phyloP scores from a whole-genome alignment of 2,329 filamentous ascomycete genomes.

The Colletotrichum sp. region DNA sequence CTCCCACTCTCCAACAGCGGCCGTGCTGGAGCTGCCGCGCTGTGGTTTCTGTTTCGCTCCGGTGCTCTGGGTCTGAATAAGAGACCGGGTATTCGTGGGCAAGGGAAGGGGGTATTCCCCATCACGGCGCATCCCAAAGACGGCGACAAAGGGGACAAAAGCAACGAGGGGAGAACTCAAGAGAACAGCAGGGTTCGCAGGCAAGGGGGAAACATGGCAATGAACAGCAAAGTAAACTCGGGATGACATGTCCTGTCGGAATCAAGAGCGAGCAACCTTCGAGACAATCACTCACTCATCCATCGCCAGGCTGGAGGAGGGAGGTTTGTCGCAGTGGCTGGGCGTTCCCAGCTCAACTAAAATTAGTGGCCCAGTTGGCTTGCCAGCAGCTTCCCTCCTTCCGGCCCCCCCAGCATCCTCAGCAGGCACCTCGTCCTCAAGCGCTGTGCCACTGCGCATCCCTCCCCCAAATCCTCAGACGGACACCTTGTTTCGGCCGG shows the following conservation, averaged over 20 bases:
- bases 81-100: neutral
- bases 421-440: neutral
- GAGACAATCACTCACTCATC: neutral
- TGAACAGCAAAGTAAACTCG: neutral
- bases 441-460: neutral
- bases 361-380: slow-evolving; percentile 17
- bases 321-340: slow-evolving; percentile 16
- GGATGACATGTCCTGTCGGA: neutral
- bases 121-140: neutral
- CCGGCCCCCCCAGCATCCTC: neutral
- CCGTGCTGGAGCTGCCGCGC: slow-evolving; percentile 5
- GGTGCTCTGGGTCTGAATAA: neutral
- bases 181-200: neutral
- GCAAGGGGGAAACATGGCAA: neutral
- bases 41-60: neutral
- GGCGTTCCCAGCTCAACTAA: slow-evolving; percentile 20
- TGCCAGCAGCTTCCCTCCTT: slow-evolving; percentile 8
- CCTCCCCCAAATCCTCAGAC: slow-evolving; percentile 21
- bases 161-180: neutral
- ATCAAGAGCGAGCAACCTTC: neutral
- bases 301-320: neutral
- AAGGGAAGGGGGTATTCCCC: neutral
- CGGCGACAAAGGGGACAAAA: neutral
- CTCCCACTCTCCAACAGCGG: neutral
- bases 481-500: slow-evolving; percentile 20